Evolutionary conservation across 2,329 filamentous ascomycete species (phyloP), one percentile per base, ranked within the genome.

Genomic region (Fusarium compactum): DNA sequence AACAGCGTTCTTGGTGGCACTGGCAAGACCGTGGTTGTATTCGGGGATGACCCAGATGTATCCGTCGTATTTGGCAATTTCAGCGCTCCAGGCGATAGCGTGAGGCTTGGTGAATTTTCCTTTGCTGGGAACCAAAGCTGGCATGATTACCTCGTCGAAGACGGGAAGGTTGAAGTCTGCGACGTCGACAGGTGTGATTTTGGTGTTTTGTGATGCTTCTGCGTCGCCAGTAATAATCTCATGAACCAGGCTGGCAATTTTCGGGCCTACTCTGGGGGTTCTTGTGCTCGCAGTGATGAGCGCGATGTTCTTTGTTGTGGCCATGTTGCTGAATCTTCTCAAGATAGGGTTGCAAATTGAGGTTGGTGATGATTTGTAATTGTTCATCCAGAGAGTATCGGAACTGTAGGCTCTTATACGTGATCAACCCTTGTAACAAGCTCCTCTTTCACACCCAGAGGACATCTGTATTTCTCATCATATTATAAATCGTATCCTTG

Each of bases 1-100:
- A 58, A 91, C 82, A 8, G 88, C 87, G 73, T 90, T 91, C 80
- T 90, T 90, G 51, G 87, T 77, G 9, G 80, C 82, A 0, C 84
- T 87, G 0, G 87, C 80, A 8, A 88, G 78, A 25, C 85, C 83
- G 74, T 79, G 85, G 79, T 90, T 90, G 74, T 90, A 90, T 75
- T 87, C 83, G 3, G 84, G 82, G n/a, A 83, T 80, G 45, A 87
- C 81, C 50, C 87, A 77, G 34, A 88, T 74, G 74, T 85, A 86
- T 18, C 74, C 85, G 51, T 84, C 81, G 75, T 84, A 80, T 27
- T 76, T 75, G n/a, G 75, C 67, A 41, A 87, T 83, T 64, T 80
- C 80, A 7, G 71, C 73, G 32, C 78, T 82, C 85, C 86, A 87
- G 1, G 74, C 76, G n/a, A 77, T 79, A 34, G 81, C 81, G 74